A percentile compares a stretch with the other conserved stretches of the same genome.
These are phyloP conservation scores for Saturnispora besseyi DNA, from an alignment of 805 yeast species.

Conservation along the genomic window DNA sequence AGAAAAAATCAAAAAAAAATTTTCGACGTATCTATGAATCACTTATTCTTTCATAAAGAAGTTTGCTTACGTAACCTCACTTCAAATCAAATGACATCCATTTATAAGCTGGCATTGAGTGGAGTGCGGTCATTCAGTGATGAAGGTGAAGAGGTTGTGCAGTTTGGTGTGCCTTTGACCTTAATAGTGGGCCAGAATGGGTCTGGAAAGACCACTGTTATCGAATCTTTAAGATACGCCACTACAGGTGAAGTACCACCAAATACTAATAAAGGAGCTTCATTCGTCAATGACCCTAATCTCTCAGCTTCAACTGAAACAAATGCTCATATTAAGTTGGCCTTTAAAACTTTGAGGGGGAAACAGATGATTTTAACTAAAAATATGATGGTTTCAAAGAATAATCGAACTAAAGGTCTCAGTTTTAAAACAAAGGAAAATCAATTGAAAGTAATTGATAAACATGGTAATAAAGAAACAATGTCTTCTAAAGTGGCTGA, in stretches of 20 bases:
- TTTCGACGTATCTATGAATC: background rate
- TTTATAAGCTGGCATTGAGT: conserved; percentile 58
- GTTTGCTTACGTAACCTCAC: background rate
- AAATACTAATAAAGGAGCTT: conserved; percentile 87
- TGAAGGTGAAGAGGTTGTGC: conserved; percentile 74
- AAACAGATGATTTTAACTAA: conserved; percentile 79
- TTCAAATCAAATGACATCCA: conserved; percentile 30
- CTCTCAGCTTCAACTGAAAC: conserved; percentile 68
- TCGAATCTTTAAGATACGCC: conserved; percentile 87
- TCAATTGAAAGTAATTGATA: conserved; percentile 57
- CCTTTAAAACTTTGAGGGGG: conserved; percentile 66
- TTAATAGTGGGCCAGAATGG: conserved; percentile 94
- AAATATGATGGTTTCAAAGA: conserved; percentile 64
- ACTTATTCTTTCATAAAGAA: too few species aligned
- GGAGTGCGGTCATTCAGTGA: conserved; percentile 91
- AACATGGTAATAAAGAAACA: conserved; percentile 57
- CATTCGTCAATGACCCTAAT: conserved; percentile 84
- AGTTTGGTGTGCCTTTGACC: conserved; percentile 84
- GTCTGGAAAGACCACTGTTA: conserved; percentile 92
- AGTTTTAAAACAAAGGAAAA: conserved; percentile 91
- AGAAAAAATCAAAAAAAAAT: background rate
- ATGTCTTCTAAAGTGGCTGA: conserved; percentile 78
- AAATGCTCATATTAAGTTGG: conserved; percentile 83
- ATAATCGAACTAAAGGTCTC: conserved; percentile 37
- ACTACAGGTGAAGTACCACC: conserved; percentile 97